phyloP scores from a whole-genome alignment of 2,329 filamentous ascomycete genomes.

The Lomentospora prolificans region DNA sequence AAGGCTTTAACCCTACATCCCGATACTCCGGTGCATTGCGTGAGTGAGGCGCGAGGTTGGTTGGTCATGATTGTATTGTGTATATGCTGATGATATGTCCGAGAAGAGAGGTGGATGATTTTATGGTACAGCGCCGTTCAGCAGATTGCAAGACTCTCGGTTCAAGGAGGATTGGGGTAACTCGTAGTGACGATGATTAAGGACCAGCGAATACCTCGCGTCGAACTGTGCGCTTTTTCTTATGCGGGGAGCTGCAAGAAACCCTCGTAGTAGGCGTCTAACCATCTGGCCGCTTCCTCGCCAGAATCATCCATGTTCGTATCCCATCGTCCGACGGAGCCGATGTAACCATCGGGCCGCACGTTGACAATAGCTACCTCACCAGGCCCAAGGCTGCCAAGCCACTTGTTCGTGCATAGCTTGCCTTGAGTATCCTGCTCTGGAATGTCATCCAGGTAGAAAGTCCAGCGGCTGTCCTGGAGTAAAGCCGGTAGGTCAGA shows the following conservation, averaged over 20 bases:
- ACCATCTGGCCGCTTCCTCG: conserved; percentile 41
- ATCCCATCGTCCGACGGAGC: conserved; percentile 48
- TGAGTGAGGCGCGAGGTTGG: neutral
- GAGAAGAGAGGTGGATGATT: neutral
- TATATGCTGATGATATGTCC: neutral
- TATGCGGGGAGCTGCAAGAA: conserved; percentile 39
- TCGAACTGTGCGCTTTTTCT: neutral
- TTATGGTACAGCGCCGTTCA: neutral
- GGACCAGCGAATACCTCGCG: neutral
- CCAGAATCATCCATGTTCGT: conserved; percentile 40
- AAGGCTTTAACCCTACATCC: neutral
- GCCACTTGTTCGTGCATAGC: conserved; percentile 59
- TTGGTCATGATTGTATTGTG: neutral
- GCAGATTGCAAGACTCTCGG: neutral
- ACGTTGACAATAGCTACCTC: conserved; percentile 59
- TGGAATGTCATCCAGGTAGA: conserved; percentile 59
- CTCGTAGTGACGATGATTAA: neutral
- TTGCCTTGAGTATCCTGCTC: conserved; percentile 42
- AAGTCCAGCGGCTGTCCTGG: conserved; percentile 58
- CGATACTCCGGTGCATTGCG: neutral
- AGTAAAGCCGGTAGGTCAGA: conserved; percentile 52
- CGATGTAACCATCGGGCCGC: conserved; percentile 65
- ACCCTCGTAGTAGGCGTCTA: conserved; percentile 43
- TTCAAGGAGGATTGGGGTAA: neutral
- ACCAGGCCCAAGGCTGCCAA: conserved; percentile 44